Evolutionary conservation across 169 alveolate genomes (phyloP), one percentile per base, ranked within the genome.

Genomic region (Sarcocystis neurona): DNA sequence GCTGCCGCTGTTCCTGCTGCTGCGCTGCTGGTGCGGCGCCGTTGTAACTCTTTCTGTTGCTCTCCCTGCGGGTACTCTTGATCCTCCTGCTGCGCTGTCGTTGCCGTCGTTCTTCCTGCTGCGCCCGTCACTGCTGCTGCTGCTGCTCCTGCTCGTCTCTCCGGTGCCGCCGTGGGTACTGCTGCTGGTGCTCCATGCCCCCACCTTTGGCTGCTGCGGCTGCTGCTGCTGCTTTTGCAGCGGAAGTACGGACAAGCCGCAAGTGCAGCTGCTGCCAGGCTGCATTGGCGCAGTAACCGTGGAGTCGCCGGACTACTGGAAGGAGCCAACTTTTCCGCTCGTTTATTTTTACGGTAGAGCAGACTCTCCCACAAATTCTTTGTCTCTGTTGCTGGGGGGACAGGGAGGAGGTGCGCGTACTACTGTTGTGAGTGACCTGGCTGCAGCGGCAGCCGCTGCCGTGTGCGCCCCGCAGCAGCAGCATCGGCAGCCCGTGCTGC

Each of bases 301-400:
- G 46, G 68, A 77, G 27, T 53, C 70, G 37, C 79, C 86, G 44
- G 91, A 92, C 5, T 85, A 82, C 12, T 32, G 32, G 63, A 87
- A 50, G 60, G 85, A 70, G 58, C 93, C 95, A 48, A 89, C 86
- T 75, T 93, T 92, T 82, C 96, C 97, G 5, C 88, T 96, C 15
- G 92, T 94, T 39, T 96, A 92, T 63, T 95, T 93, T 48, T 95
- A 93, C 86, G 98, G 98, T 39, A 91, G 95, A 58, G 85, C 94
- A 46, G 95, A 93, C 75, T 90, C 92, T 30, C 93, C 93, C 89
- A 58, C 92, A 89, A 82, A 82, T 95, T 41, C 50, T 84, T 37
- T 93, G 90, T 78, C 88, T 92, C 43, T 47, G 50, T 34, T 10
- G 12, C 75, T 15, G 72, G 58, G n/a, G 75, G 30, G 30, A 12